Conservation (phyloP, 1,139 yeast genomes). For the Zhuliangozyma blackwelliae region DNA sequence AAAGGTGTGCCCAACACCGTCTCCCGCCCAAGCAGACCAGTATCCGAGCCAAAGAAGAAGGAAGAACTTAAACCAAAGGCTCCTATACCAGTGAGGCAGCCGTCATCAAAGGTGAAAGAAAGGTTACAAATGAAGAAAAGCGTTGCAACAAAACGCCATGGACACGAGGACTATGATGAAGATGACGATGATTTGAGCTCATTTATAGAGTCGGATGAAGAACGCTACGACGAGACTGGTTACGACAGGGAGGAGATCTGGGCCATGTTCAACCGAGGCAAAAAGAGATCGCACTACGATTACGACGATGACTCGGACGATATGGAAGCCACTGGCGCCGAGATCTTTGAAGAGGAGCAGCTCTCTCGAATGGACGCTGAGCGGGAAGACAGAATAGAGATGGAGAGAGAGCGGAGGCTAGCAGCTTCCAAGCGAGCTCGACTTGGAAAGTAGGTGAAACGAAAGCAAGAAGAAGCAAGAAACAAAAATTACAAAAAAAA, state of each 20-base stretch:
- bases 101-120: slow-evolving; percentile 23
- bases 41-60: too few species aligned
- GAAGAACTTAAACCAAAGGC: slow-evolving; percentile 1
- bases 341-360: slow-evolving; percentile 76
- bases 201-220: slow-evolving; percentile 58
- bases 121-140: slow-evolving; percentile 18
- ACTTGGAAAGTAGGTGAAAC: slow-evolving; percentile 10
- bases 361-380: slow-evolving; percentile 57
- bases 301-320: slow-evolving; percentile 65
- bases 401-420: slow-evolving; percentile 49
- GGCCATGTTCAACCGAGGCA: slow-evolving; percentile 74
- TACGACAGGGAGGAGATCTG: slow-evolving; percentile 85
- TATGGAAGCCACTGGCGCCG: slow-evolving; percentile 94
- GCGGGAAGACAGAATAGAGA: slow-evolving; percentile 62
- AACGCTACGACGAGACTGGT: slow-evolving; percentile 28
- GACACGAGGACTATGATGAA: slow-evolving; percentile 12
- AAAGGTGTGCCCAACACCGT: too few species aligned
- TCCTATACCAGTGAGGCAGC: slow-evolving; percentile 16
- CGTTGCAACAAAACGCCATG: background rate
- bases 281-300: slow-evolving; percentile 44
- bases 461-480: background rate
- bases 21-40: too few species aligned
- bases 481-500: background rate
- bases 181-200: slow-evolving; percentile 42
- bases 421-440: slow-evolving; percentile 29